Evolutionary conservation across 2,329 filamentous ascomycete species (phyloP).

Genomic region (Pseudogymnoascus sp.): DNA sequence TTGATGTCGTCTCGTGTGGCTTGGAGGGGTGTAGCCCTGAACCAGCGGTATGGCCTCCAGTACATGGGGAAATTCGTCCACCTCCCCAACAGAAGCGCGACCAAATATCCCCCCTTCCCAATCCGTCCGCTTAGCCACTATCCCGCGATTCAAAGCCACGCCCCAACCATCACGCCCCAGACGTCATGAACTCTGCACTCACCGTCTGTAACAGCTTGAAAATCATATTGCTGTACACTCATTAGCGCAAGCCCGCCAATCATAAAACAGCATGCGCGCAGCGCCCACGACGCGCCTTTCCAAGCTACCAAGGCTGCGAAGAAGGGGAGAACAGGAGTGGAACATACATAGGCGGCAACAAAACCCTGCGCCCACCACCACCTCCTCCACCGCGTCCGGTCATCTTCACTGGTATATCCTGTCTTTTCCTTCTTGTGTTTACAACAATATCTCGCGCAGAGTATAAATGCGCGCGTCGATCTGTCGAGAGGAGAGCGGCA

Average conservation of each 20-base stretch:
- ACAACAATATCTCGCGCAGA: neutral
- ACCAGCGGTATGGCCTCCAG: neutral
- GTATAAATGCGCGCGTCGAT: neutral
- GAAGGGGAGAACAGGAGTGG: neutral
- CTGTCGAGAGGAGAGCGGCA: neutral
- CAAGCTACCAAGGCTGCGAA: neutral
- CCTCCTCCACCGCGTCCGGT: slow-evolving; percentile 25
- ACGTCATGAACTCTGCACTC: slow-evolving; percentile 19
- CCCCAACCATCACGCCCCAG: neutral
- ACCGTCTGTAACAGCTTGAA: slow-evolving; percentile 75
- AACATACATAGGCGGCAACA: slow-evolving; percentile 55
- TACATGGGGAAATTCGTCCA: neutral
- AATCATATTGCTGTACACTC: slow-evolving; percentile 65
- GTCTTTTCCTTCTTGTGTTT: neutral
- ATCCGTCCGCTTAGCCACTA: neutral
- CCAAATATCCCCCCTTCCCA: neutral
- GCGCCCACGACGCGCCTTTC: neutral
- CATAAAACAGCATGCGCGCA: neutral
- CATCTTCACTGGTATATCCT: slow-evolving; percentile 18
- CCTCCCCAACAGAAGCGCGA: neutral
- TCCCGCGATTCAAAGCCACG: neutral
- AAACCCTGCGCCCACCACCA: slow-evolving; percentile 50
- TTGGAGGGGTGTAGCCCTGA: neutral
- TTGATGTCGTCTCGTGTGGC: neutral
- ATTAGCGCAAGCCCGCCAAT: neutral